Percentiles rank a stretch among this genome's conserved stretches.
Conservation (phyloP, 225 moss, liverwort and hornwort species). For the Polytrichum formosum region DNA sequence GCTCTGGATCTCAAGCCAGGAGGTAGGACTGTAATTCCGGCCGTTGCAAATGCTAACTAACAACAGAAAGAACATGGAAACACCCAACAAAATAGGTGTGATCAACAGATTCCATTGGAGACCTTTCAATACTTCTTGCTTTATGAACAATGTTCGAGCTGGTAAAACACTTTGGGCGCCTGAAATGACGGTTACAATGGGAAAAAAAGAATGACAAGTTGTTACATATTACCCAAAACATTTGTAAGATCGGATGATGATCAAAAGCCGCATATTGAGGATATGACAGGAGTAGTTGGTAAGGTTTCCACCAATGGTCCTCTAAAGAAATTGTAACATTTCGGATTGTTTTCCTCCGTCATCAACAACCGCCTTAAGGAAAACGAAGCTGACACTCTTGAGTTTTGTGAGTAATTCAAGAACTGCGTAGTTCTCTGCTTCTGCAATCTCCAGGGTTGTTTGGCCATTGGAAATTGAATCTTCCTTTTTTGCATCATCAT, state of each 20-base stretch:
- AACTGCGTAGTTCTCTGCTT: not conserved
- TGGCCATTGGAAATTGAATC: not conserved
- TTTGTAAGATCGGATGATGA: slow-evolving; percentile 1
- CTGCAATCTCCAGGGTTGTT: not conserved
- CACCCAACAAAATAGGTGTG: not conserved
- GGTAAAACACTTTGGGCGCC: slow-evolving; percentile 19
- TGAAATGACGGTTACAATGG: slow-evolving; percentile 22
- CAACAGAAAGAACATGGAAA: slow-evolving; percentile 4
- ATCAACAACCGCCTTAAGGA: not conserved
- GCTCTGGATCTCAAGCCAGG: slow-evolving; percentile 14
- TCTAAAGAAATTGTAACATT: not conserved
- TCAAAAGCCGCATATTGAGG: slow-evolving; percentile 15
- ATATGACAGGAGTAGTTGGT: not conserved
- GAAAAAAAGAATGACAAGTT: slow-evolving; percentile 35
- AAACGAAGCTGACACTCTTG: not conserved
- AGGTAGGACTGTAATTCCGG: slow-evolving; percentile 29
- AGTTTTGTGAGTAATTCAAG: not conserved
- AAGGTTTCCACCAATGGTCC: not conserved
- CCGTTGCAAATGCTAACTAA: slow-evolving; percentile 21
- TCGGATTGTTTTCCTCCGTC: not conserved
- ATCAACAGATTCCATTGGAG: not conserved
- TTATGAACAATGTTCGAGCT: slow-evolving; percentile 13
- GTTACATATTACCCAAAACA: slow-evolving; percentile 27
- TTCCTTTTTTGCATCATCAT: not conserved
- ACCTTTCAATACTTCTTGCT: slow-evolving; percentile 10